Conservation (phyloP, 176 grass and related monocot species). For the Tillandsia leiboldiana region DNA sequence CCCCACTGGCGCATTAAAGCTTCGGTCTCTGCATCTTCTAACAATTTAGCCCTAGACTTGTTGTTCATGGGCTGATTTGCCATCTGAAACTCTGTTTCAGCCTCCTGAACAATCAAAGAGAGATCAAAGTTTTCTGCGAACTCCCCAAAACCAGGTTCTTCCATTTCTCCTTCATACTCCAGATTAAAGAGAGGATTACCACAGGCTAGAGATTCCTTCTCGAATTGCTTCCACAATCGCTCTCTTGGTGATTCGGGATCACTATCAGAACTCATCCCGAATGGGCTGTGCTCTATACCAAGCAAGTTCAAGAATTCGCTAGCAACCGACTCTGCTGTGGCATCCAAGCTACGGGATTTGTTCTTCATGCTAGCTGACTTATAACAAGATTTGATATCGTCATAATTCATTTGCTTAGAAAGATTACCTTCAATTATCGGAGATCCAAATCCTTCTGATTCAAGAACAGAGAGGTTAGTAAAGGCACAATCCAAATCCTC, state of each 20-base stretch:
- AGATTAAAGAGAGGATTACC: conserved; percentile 56
- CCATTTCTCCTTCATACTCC: conserved; percentile 30
- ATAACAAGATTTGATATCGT: conserved; percentile 24
- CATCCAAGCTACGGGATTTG: conserved; percentile 63
- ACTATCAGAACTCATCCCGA: conserved; percentile 48
- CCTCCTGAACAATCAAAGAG: conserved; percentile 51
- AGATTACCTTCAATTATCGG: conserved; percentile 32
- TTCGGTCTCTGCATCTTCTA: conserved; percentile 88
- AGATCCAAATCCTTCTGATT: conserved; percentile 43
- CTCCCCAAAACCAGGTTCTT: conserved; percentile 32
- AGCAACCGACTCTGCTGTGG: conserved; percentile 54
- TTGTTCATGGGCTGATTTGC: conserved; percentile 24
- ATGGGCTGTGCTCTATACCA: conserved; percentile 60
- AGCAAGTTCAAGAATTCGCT: conserved; percentile 87
- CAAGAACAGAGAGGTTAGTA: conserved; percentile 33
- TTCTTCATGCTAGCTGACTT: conserved; percentile 35
- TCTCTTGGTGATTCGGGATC: conserved; percentile 76
- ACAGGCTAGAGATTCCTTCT: conserved; percentile 68
- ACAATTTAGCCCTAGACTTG: conserved; percentile 46
- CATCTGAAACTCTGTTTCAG: conserved; percentile 62
- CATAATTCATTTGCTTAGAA: conserved; percentile 36
- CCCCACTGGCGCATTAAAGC: conserved; percentile 81
- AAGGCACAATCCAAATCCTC: conserved; percentile 50
- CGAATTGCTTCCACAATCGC: conserved; percentile 76
- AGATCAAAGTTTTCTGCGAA: conserved; percentile 50